Conservation (phyloP, 192 early-diverging fungal genomes). For the Coemansia sp. region DNA sequence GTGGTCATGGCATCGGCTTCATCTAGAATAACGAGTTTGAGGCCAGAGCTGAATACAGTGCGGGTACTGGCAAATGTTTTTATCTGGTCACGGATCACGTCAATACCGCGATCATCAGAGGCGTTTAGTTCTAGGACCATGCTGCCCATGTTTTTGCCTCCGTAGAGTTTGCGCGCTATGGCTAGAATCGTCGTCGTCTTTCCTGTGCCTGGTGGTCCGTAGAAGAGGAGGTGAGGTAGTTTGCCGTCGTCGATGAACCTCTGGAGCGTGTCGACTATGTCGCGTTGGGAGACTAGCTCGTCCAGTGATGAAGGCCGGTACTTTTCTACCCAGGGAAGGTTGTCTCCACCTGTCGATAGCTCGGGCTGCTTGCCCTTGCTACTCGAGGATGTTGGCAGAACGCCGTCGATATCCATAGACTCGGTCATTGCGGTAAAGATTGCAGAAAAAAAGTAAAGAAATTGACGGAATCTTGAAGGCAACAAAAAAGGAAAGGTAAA, state of each 20-base stretch:
- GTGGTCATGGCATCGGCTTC: conserved; percentile 97
- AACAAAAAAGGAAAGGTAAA: background rate
- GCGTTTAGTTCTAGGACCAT: conserved; percentile 98
- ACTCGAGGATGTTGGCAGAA: background rate
- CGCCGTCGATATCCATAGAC: conserved; percentile 49
- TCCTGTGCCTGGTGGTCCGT: conserved; percentile 97
- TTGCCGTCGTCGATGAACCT: conserved; percentile 89
- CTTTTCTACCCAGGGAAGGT: conserved; percentile 87
- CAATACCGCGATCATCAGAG: conserved; percentile 98
- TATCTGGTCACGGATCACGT: conserved; percentile 96
- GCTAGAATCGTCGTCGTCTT: conserved; percentile 97
- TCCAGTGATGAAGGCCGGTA: conserved; percentile 87
- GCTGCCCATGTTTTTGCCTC: conserved; percentile 70
- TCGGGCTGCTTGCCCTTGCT: conserved; percentile 53
- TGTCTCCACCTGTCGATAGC: conserved; percentile 10
- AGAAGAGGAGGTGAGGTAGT: conserved; percentile 94
- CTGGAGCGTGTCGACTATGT: conserved; percentile 89
- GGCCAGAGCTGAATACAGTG: conserved; percentile 88
- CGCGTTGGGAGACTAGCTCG: conserved; percentile 90
- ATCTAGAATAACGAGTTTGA: conserved; percentile 96
- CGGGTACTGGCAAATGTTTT: conserved; percentile 97
- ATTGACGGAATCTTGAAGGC: background rate
- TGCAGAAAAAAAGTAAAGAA: background rate
- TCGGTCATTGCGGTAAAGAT: conserved; percentile 31
- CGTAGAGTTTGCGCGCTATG: conserved; percentile 83